Conservation (phyloP, 768 basidiomycete genomes). For the Agaricus subrufescens region DNA sequence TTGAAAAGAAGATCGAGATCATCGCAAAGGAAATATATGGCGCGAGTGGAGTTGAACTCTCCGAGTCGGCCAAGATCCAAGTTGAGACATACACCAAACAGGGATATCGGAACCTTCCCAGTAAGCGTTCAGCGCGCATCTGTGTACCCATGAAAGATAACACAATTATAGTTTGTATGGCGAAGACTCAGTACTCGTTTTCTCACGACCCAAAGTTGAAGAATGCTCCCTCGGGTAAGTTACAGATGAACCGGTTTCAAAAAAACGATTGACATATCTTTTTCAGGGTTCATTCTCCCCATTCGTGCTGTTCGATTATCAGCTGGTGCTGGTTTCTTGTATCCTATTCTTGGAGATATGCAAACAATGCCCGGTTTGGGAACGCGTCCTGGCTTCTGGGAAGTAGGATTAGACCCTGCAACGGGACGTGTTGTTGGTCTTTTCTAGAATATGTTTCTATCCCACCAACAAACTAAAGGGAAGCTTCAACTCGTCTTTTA, state of each 20-base stretch:
- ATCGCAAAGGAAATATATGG: slow-evolving; percentile 93
- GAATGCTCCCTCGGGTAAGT: slow-evolving; percentile 74
- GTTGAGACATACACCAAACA: slow-evolving; percentile 89
- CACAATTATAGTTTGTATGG: slow-evolving; percentile 76
- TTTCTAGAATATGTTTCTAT: slow-evolving; percentile 44
- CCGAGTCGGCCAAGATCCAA: slow-evolving; percentile 79
- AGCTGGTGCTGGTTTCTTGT: slow-evolving; percentile 94
- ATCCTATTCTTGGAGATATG: slow-evolving; percentile 95
- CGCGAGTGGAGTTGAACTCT: slow-evolving; percentile 85
- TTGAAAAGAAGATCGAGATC: slow-evolving; percentile 83
- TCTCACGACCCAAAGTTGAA: slow-evolving; percentile 92
- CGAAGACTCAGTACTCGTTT: slow-evolving; percentile 97
- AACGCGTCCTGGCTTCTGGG: slow-evolving; percentile 93
- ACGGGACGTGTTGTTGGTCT: slow-evolving; percentile 82
- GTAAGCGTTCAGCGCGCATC: slow-evolving; percentile 37
- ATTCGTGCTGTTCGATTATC: slow-evolving; percentile 84
- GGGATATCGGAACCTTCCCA: slow-evolving; percentile 75
- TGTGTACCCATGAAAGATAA: slow-evolving; percentile 2
- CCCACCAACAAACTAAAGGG: background rate
- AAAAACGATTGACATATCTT: background rate
- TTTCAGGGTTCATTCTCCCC: slow-evolving; percentile 82
- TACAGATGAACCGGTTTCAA: background rate
- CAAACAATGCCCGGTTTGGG: slow-evolving; percentile 97
- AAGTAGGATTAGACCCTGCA: slow-evolving; percentile 76
- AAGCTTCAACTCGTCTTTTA: background rate